These are phyloP conservation scores for Daedaleopsis sinensis DNA, from an alignment of 768 basidiomycete genomes.

Conservation along the genomic window DNA sequence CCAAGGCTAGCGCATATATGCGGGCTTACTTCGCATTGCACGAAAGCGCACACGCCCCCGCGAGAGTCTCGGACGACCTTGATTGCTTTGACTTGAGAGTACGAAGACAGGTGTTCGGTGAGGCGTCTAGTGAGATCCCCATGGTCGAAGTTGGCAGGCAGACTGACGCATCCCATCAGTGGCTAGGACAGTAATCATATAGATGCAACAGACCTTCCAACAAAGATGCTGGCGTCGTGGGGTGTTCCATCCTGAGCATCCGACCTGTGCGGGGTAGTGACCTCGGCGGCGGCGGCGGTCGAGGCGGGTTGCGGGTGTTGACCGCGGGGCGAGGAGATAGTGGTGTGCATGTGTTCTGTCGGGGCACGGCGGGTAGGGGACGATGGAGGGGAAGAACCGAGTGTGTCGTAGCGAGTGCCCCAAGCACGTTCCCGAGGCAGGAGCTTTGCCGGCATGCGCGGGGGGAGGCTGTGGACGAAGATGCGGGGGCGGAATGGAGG, in stretches of 20 bases:
- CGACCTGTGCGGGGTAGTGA: neutral
- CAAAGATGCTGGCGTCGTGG: conserved; percentile 82
- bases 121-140: conserved; percentile 62
- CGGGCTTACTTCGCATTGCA: conserved; percentile 74
- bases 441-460: conserved; percentile 37
- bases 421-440: conserved; percentile 52
- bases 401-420: conserved; percentile 75
- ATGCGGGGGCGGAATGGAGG: neutral
- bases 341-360: conserved; percentile 21
- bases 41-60: conserved; percentile 82
- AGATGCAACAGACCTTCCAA: conserved; percentile 83
- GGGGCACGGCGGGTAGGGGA: conserved; percentile 37
- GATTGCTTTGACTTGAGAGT: conserved; percentile 66
- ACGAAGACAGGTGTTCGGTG: conserved; percentile 65
- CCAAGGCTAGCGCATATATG: conserved; percentile 1
- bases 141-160: conserved; percentile 71
- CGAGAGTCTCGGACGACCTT: conserved; percentile 75
- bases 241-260: neutral
- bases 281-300: neutral
- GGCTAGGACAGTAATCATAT: too few species aligned
- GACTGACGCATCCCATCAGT: conserved; percentile 40
- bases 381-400: conserved; percentile 52
- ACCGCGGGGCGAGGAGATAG: neutral
- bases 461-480: neutral
- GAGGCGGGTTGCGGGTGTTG: neutral